These are phyloP conservation scores for Thozetella sp. DNA, from an alignment of 495 filamentous ascomycete genomes.

Conservation along the genomic window DNA sequence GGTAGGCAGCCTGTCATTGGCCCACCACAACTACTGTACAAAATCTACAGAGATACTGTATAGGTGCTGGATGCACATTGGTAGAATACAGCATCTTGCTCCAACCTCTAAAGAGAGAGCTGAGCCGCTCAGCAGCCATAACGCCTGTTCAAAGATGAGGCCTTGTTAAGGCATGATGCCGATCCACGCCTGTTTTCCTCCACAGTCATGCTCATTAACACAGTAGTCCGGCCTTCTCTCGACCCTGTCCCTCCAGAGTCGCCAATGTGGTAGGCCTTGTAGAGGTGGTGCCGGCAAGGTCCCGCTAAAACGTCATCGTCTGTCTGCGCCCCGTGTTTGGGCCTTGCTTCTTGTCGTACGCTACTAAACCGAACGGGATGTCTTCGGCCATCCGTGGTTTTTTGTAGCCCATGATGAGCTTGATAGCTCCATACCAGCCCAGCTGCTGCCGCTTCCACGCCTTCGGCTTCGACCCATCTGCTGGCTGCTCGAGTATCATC, in stretches of 20 bases:
- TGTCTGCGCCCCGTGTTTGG: constrained; percentile 6
- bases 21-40: too few relatives aligned
- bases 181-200: too few relatives aligned
- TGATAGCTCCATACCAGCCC: constrained; percentile 36
- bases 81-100: too few relatives aligned
- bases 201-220: too few relatives aligned
- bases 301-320: constrained; percentile 14
- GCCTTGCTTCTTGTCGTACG: constrained; percentile 12
- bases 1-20: background rate
- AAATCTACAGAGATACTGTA: too few relatives aligned
- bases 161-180: too few relatives aligned
- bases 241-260: too few relatives aligned
- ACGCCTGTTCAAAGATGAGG: too few relatives aligned
- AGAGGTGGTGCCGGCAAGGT: background rate
- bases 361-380: constrained; percentile 14
- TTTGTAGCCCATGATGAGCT: constrained; percentile 13
- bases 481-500: constrained; percentile 34
- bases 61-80: too few relatives aligned
- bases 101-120: too few relatives aligned
- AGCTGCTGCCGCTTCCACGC: constrained; percentile 39
- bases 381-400: constrained; percentile 17
- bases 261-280: background rate
- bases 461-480: constrained; percentile 21
- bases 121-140: too few relatives aligned
- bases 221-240: too few relatives aligned